Evolutionary conservation across 176 grass and related monocot genomes (phyloP).

Genomic region (Musa schizocarpa): DNA sequence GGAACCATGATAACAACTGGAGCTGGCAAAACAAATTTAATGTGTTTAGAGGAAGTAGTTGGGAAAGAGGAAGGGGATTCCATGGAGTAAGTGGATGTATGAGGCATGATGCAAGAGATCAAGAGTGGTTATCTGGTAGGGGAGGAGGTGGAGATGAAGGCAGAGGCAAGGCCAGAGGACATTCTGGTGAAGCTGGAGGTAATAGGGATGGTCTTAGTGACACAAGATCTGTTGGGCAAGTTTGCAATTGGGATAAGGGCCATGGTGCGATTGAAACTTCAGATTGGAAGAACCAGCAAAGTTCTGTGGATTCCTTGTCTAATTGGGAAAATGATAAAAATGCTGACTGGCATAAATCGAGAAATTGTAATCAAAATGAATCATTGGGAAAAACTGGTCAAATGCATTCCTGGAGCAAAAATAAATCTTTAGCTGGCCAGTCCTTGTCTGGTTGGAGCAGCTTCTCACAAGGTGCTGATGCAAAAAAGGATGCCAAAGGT

Average conservation of each 20-base stretch:
- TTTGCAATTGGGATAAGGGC: neutral
- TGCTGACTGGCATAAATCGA: neutral
- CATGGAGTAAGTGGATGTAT: conserved; percentile 26
- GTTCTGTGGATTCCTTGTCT: neutral
- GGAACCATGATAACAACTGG: conserved; percentile 22
- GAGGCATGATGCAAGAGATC: conserved; percentile 14
- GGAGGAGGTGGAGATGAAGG: conserved; percentile 24
- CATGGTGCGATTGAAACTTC: conserved; percentile 26
- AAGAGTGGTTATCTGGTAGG: conserved; percentile 34
- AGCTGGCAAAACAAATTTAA: conserved; percentile 25
- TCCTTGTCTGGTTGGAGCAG: too few relatives aligned
- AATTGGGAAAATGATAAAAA: conserved; percentile 12
- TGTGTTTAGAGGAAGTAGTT: conserved; percentile 26
- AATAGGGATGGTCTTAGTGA: conserved; percentile 22
- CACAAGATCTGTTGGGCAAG: conserved; percentile 15
- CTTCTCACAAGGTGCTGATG: too few relatives aligned
- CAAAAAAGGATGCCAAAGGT: too few relatives aligned
- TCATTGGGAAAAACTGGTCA: too few relatives aligned
- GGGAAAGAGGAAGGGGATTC: conserved; percentile 26
- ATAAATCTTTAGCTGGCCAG: too few relatives aligned
- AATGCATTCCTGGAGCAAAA: too few relatives aligned
- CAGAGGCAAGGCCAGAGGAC: conserved; percentile 4
- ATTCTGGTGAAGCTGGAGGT: neutral
- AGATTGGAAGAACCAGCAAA: conserved; percentile 18
- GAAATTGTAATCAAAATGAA: too few relatives aligned